Conservation (phyloP, 441 rosid genomes). For the Geranium incanum region DNA sequence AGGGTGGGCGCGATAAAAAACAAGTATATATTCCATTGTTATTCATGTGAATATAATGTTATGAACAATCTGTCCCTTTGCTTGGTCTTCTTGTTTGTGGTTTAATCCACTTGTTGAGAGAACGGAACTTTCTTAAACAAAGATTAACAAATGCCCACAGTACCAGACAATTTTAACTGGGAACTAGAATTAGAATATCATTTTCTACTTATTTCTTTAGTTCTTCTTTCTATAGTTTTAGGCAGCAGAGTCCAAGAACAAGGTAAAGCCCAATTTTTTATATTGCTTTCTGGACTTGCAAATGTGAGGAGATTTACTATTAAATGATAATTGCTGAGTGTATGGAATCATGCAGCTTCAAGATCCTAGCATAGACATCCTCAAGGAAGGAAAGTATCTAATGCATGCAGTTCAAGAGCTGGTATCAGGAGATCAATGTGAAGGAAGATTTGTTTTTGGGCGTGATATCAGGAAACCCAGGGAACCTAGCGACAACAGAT, state of each 20-base stretch:
- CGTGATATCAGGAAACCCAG: conserved; percentile 62
- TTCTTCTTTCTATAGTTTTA: too few species aligned
- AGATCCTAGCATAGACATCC: conserved; percentile 64
- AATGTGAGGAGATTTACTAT: background rate
- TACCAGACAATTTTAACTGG: background rate
- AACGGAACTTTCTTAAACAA: background rate
- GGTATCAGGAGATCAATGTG: conserved; percentile 86
- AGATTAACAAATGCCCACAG: too few species aligned
- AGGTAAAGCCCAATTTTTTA: background rate
- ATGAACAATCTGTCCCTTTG: background rate
- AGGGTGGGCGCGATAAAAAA: too few species aligned
- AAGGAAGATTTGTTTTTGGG: conserved; percentile 95
- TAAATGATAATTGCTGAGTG: background rate
- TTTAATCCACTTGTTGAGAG: background rate
- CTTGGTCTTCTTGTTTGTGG: background rate
- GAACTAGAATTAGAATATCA: background rate
- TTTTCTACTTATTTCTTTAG: background rate
- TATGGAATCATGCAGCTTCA: conserved; percentile 54
- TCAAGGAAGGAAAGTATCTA: conserved; percentile 84
- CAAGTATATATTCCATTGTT: too few species aligned
- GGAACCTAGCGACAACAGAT: conserved; percentile 47
- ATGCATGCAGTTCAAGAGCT: conserved; percentile 90
- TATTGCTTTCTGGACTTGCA: background rate
- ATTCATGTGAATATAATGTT: background rate
- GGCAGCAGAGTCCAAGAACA: background rate